Evolutionary conservation across 2,329 filamentous ascomycete genomes (phyloP).

Genomic region (Taxawa tesnikishii): DNA sequence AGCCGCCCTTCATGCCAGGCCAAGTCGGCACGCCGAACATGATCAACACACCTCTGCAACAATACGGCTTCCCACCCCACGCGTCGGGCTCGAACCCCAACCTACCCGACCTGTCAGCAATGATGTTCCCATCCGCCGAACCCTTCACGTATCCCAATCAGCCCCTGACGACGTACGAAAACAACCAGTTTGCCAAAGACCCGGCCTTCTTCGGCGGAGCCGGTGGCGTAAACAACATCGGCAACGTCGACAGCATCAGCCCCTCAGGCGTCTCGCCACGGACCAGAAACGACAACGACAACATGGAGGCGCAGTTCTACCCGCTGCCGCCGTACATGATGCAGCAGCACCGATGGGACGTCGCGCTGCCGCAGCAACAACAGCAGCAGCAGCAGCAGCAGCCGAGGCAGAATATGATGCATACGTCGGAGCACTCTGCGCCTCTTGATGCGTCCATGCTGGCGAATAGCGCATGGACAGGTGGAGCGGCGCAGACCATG

Average conservation of each 20-base stretch:
- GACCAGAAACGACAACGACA: constrained; percentile 29
- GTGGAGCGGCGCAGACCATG: constrained; percentile 8
- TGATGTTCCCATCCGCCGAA: constrained; percentile 72
- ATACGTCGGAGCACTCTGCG: constrained; percentile 1
- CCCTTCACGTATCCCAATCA: constrained; percentile 72
- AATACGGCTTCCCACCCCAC: neutral
- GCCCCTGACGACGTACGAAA: constrained; percentile 49
- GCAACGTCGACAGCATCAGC: neutral
- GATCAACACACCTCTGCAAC: neutral
- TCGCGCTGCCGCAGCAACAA: constrained; percentile 9
- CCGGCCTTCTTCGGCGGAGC: constrained; percentile 6
- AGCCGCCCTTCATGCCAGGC: neutral
- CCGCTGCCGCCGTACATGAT: constrained; percentile 62
- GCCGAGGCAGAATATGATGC: constrained; percentile 2
- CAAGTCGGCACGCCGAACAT: neutral
- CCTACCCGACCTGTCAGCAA: constrained; percentile 58
- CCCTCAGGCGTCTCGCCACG: constrained; percentile 8
- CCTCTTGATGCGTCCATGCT: constrained; percentile 1
- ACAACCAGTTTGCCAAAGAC: constrained; percentile 25
- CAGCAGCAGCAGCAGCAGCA: constrained; percentile 12
- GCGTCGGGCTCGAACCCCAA: constrained; percentile 23
- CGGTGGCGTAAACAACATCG: constrained; percentile 3
- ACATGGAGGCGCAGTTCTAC: constrained; percentile 62
- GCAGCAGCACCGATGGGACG: constrained; percentile 30
- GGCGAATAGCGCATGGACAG: constrained; percentile 11